Conservation (phyloP, 2,329 filamentous ascomycete species). For the Myriosclerotinia duriaeana region DNA sequence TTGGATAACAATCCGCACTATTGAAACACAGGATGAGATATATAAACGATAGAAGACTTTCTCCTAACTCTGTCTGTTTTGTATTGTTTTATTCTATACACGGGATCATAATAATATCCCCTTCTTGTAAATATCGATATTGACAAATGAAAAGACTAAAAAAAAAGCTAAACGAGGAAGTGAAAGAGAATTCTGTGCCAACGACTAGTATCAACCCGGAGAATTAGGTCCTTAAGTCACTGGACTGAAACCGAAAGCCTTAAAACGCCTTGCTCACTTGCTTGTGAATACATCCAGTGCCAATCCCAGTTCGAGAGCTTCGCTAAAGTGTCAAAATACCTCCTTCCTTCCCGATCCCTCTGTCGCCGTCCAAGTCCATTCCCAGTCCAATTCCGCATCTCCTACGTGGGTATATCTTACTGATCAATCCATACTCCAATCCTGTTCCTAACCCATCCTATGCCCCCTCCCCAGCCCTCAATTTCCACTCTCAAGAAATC, state of each 20-base stretch:
- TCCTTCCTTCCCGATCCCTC: background rate
- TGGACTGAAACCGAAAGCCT: too few species aligned
- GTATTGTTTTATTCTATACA: background rate
- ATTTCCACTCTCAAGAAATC: background rate
- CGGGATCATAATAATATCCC: background rate
- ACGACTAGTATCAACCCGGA: background rate
- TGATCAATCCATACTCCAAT: constrained; percentile 12
- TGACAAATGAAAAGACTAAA: constrained; percentile 1
- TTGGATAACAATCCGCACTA: too few species aligned
- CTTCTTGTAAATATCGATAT: background rate
- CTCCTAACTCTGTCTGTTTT: too few species aligned
- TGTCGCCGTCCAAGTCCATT: background rate
- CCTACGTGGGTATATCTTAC: background rate
- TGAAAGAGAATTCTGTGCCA: background rate
- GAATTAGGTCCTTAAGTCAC: too few species aligned
- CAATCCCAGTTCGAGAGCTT: background rate
- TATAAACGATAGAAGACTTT: too few species aligned
- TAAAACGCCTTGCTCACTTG: constrained; percentile 13
- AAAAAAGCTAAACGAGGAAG: background rate
- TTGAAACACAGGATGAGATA: too few species aligned
- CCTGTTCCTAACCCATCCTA: background rate
- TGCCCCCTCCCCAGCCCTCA: background rate
- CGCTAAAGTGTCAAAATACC: background rate
- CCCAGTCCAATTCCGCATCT: background rate
- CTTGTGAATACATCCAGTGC: background rate